Evolutionary conservation across 2,329 filamentous ascomycete species (phyloP), one percentile per base, ranked within the genome.

Genomic region (Aspergillus sp.): DNA sequence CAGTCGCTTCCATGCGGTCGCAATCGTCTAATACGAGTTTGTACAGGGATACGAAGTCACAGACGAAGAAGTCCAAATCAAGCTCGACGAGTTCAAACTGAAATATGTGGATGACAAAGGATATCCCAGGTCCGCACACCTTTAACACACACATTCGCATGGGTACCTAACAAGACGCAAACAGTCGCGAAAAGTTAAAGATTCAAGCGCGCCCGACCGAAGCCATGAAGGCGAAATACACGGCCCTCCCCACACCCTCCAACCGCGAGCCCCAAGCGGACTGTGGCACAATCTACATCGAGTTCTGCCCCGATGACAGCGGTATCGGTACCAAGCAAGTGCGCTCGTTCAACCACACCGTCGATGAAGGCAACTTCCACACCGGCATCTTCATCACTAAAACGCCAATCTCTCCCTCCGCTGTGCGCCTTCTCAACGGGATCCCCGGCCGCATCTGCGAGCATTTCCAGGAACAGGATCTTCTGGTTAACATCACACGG

Each of bases 401-500:
- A 70, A 89, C 88, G 48, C 81, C 90, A 47, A 89, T 97, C 59
- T 96, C 92, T 0, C 85, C 91, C 27, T 90, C 93, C 60, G 93
- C 93, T 39, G 87, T 93, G 74, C 96, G 96, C 80, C 87, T 93
- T 65, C 89, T 96, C 67, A 87, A 87, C 64, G 87, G 88, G 59
- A 87, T 93, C 57, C 86, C 90, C 66, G 86, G 87, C 61, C 90
- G 89, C 55, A 87, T 90, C 70, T 91, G 97, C 70, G 95, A 99
- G 81, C 91, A 91, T 73, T 99, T 99, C 80, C 86, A 93, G 68
- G 95, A 98, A 81, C 90, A 95, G 74, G 95, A 99, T 77, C 78
- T 99, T 68, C 83, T 98, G 59, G 93, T 99, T 77, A 99, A 99
- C 79, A 98, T 99, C 76, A 98, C 93, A 59, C 90, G 93, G 75